Conservation (phyloP, 2,329 filamentous ascomycete genomes). For the Boeremia exigua region DNA sequence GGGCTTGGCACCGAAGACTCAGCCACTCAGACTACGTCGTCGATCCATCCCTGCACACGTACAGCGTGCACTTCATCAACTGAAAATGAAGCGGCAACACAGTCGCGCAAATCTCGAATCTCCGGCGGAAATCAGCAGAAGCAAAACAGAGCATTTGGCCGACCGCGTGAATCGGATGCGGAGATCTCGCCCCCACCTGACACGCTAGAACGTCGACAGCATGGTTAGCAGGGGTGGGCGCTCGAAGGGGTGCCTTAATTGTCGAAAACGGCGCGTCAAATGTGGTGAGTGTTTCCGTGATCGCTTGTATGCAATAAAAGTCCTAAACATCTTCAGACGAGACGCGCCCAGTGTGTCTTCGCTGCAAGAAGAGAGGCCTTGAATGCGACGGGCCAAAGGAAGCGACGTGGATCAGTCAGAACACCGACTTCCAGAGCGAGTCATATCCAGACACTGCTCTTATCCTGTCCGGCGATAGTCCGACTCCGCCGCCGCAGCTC, state of each 20-base stretch:
- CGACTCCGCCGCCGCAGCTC: constrained; percentile 14
- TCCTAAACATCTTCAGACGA: constrained; percentile 28
- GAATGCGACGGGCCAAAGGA: constrained; percentile 34
- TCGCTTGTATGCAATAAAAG: too few relatives aligned
- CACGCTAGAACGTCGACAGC: background rate
- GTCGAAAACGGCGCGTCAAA: constrained; percentile 35
- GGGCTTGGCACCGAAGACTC: background rate
- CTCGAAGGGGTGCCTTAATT: constrained; percentile 37
- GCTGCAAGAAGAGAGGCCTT: constrained; percentile 33
- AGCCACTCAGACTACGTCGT: constrained; percentile 10
- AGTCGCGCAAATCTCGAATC: background rate
- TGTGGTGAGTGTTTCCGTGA: constrained; percentile 28
- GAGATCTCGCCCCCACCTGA: background rate
- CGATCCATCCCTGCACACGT: constrained; percentile 1
- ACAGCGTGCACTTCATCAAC: background rate
- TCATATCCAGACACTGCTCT: background rate
- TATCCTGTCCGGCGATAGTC: background rate
- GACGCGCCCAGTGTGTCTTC: constrained; percentile 30
- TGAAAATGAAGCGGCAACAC: background rate
- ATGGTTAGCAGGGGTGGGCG: constrained; percentile 41
- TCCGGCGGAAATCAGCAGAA: background rate
- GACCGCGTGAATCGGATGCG: background rate
- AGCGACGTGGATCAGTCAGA: constrained; percentile 32
- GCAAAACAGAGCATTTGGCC: background rate
- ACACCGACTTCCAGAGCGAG: background rate